Evolutionary conservation across 257 asterid species (phyloP), one percentile per base, ranked within the genome.

Genomic region (Jaltomata sinuosa): DNA sequence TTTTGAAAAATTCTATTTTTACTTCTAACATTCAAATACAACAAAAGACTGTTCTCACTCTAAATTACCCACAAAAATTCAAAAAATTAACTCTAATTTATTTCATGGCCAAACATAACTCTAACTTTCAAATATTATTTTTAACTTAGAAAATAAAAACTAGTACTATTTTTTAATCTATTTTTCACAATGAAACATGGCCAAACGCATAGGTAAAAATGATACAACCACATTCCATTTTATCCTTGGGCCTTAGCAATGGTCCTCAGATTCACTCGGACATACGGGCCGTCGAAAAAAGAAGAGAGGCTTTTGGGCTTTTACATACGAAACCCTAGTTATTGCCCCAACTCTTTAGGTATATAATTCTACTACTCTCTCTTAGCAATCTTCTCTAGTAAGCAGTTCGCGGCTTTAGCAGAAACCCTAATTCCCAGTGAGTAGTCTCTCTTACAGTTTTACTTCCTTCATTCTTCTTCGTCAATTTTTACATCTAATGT

Each of bases 371-470:
- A 76, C 59, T 8, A 25, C 59, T 22, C 59, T 34, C 50, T 14
- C 1, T 7, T 8, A 1, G 0, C 18, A n/a, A 18, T 3, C 36
- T 16, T 29, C 18, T 7, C 29, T 32, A 49, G 45, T 10, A 32
- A n/a, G 47, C 52, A 21, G 50, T 45, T 2, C 3, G 81, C 49
- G 82, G 82, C 76, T 57, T 57, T 25, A 6, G 87, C 55, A 54
- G 72, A 85, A 85, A 55, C 83, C 87, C 83, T 80, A 85, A 12
- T 32, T 36, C 11, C 11, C 55, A 10, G 86, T 84, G 19, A 77
- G 86, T 62, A 6, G 29, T 36, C 36, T 49, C 25, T 40, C 40
- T 19, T 6, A 52, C 34, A 5, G 27, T 15, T 74, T 25, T 32
- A 22, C 15, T 19, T 42, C 10, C 36, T 22, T 76, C 40, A 53